Conservation (phyloP, 2,329 filamentous ascomycete genomes). For the Botrytis paeoniae region DNA sequence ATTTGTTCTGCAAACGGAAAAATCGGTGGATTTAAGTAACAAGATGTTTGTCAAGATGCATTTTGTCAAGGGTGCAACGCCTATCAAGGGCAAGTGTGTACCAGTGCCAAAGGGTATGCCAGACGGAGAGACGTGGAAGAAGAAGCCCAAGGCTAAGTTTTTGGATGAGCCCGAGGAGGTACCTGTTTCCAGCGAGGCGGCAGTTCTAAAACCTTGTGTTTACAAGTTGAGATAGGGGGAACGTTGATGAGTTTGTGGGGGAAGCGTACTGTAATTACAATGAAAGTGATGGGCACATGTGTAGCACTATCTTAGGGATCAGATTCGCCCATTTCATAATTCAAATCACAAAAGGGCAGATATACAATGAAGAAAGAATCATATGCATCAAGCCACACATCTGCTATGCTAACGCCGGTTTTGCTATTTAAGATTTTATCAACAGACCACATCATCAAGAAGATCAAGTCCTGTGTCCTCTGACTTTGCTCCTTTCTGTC, state of each 20-base stretch:
- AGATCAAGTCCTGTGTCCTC: not conserved
- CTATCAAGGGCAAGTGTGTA: slow-evolving; percentile 72
- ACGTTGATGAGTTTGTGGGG: not conserved
- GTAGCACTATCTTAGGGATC: not conserved
- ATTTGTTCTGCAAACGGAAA: slow-evolving; percentile 73
- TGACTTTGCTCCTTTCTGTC: not conserved
- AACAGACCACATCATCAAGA: not conserved
- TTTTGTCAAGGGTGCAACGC: slow-evolving; percentile 79
- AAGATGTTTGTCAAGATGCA: slow-evolving; percentile 99
- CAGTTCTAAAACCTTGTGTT: slow-evolving; percentile 85
- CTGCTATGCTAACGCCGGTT: slow-evolving; percentile 6
- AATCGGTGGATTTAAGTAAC: slow-evolving; percentile 73
- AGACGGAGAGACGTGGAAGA: slow-evolving; percentile 61
- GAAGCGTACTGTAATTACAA: not conserved
- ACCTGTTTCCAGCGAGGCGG: slow-evolving; percentile 60
- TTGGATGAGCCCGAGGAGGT: slow-evolving; percentile 58
- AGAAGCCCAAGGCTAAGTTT: slow-evolving; percentile 74
- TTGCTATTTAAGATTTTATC: slow-evolving; percentile 3
- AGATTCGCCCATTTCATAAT: not conserved
- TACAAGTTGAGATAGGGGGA: slow-evolving; percentile 70
- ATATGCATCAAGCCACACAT: not conserved
- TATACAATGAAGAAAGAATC: not conserved
- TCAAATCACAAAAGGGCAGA: not conserved
- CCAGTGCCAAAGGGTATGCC: slow-evolving; percentile 44
- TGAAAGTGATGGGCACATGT: not conserved